Evolutionary conservation across 1,284 basidiomycete species (phyloP), one percentile per base, ranked within the genome.

Genomic region (Leccinum pseudoinsigne): DNA sequence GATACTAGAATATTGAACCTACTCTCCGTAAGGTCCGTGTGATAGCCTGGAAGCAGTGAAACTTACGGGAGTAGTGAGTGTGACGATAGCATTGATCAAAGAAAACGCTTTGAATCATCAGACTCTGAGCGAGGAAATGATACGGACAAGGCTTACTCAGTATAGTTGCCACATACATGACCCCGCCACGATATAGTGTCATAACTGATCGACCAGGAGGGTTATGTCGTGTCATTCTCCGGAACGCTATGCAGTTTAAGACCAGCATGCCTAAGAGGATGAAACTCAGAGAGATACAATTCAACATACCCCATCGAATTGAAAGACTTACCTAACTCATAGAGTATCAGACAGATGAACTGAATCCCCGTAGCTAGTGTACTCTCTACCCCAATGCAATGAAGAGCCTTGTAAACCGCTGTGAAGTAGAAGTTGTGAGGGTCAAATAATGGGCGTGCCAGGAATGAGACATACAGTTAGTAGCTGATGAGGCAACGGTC

Each of bases 121-220:
- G 42, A 57, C 14, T 18, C 5, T 21, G 12, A 3, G 34, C 3
- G 3, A 42, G 14, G 18, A 40, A 50, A 18, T 0, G 11, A 10
- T n/a, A 18, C 23, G 10, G 23, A 42, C 3, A 36, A 40, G 5
- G 2, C 60, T 61, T 56, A 68, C 68, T 36, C 26, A 63, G 23
- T n/a, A 71, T 71, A 31, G 57, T 64, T 55, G 63, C 58, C 26
- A 71, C 47, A 21, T 71, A 71, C 55, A 68, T 23, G 6, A 72
- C 38, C 4, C 69, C 71, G 16, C 72, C 71, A 12, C 68, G 64
- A 57, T 72, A 72, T 18, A 71, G 55, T 26, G 60, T 63, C 42
- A 55, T 63, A 31, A 68, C 34, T 3, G 71, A 16, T 31, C 11
- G 58, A 47, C 66, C 61, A 1, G 63, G 68, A 21, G 62, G 23